These are phyloP conservation scores for Solanum pimpinellifolium DNA, from an alignment of 257 asterid genomes.

Conservation along the genomic window DNA sequence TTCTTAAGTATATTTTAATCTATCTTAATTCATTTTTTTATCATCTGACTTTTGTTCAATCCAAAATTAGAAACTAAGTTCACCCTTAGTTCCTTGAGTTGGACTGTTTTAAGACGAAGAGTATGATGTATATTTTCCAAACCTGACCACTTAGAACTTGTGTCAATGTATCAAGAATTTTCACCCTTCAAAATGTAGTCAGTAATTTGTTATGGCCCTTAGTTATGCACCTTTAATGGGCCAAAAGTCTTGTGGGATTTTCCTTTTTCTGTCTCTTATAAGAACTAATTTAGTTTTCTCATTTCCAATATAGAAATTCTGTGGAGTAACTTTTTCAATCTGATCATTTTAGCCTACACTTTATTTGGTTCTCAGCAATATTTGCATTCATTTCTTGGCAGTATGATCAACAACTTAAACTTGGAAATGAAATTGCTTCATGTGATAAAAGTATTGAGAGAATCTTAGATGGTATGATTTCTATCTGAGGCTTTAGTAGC, in stretches of 20 bases:
- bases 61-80: not conserved
- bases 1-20: not conserved
- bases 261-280: not conserved
- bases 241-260: not conserved
- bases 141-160: not conserved
- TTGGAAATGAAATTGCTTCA: constrained; percentile 8
- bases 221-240: not conserved
- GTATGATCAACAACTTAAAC: constrained; percentile 4
- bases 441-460: constrained; percentile 12
- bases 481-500: constrained; percentile 1
- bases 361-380: not conserved
- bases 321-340: not conserved
- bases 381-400: constrained; percentile 2
- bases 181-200: not conserved
- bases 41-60: not conserved
- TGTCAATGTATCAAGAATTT: not conserved
- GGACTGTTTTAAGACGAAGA: not conserved
- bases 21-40: not conserved
- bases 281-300: not conserved
- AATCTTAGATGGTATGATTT: constrained; percentile 18
- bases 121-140: not conserved
- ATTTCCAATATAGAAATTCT: not conserved
- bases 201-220: not conserved
- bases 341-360: not conserved
- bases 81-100: not conserved